Evolutionary conservation across 2,329 filamentous ascomycete genomes (phyloP).

Genomic region (Helminthosporium solani): DNA sequence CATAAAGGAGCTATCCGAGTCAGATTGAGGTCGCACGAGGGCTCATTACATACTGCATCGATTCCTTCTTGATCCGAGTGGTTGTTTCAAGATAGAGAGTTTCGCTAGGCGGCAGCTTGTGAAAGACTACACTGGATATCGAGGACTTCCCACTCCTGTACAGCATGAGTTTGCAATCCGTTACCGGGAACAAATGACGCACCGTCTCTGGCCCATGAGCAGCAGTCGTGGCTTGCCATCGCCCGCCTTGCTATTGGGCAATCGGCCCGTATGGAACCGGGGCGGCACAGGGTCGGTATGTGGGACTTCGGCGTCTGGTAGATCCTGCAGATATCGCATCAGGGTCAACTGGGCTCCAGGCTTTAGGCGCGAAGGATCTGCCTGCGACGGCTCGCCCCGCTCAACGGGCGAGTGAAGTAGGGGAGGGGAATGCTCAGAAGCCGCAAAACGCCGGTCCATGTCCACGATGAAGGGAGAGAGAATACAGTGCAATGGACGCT

Average conservation of each 20-base stretch:
- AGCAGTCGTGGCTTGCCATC: conserved; percentile 79
- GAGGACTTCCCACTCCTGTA: conserved; percentile 94
- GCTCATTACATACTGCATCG: conserved; percentile 72
- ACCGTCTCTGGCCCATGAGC: conserved; percentile 95
- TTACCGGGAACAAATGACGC: conserved; percentile 29
- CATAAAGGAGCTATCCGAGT: conserved; percentile 79
- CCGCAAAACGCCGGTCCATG: conserved; percentile 25
- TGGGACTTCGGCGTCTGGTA: conserved; percentile 44
- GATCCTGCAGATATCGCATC: conserved; percentile 47
- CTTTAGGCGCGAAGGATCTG: conserved; percentile 36
- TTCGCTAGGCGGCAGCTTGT: conserved; percentile 94
- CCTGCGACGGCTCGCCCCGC: conserved; percentile 17
- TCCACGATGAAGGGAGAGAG: conserved; percentile 19
- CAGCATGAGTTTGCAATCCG: conserved; percentile 13
- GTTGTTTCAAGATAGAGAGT: conserved; percentile 96
- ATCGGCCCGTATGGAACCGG: conserved; percentile 45
- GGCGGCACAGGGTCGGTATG: conserved; percentile 37
- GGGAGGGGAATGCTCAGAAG: conserved; percentile 15
- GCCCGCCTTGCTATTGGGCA: conserved; percentile 52
- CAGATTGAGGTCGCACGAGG: conserved; percentile 1
- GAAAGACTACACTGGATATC: conserved; percentile 98
- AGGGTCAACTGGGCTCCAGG: conserved; percentile 45
- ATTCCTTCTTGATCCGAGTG: conserved; percentile 89
- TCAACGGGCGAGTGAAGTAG: conserved; percentile 16
- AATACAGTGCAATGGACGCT: conserved; percentile 6